Evolutionary conservation across 345 rosid species (phyloP), one percentile per base, ranked within the genome.

Genomic region (Isatis tinctoria): DNA sequence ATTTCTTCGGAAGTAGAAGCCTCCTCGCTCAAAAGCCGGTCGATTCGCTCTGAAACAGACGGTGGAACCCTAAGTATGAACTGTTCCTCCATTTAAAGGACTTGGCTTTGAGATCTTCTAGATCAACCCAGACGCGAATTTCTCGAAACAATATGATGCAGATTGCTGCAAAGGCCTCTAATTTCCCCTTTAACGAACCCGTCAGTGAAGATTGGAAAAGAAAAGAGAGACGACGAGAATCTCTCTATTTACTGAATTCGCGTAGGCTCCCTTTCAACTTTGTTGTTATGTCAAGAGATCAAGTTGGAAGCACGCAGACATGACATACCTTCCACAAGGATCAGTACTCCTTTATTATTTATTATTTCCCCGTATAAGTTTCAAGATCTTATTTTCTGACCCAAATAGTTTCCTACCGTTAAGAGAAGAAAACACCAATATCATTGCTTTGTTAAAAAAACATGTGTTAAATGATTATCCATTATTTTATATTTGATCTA

Each of bases 21-120:
- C n/a, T 71, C 90, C 43, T 86, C 93, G 37, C 85, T 87, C 79
- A 95, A 82, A 37, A 90, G 92, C 3, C 79, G 81, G 69, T 92
- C 91, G 73, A 95, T 81, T 59, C 83, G 82, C 84, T 90, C 98
- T 1, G 96, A 92, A 69, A 90, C 83, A 30, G 98, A 89, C 47
- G 91, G 91, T 10, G 99, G 96, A 78, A 96, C 96, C 81, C 98
- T 86, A 61, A 96, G 89, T 74, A 96, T 83, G 79, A 96, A 90
- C 66, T 90, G 98, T 68, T 96, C 99, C 79, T 96, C 99, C 99
- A 92, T 89, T 13, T 9, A 1, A 28, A 12, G 3, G 56, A 35
- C 3, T 63, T 32, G 56, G 13, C 11, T 35, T 8, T 35, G 39
- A 35, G 39, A 35, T 35, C 0, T 2, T 30, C 16, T 62, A 2